Evolutionary conservation across 768 basidiomycete genomes (phyloP).

Genomic region (Rhodosporidiobolus odoratus): DNA sequence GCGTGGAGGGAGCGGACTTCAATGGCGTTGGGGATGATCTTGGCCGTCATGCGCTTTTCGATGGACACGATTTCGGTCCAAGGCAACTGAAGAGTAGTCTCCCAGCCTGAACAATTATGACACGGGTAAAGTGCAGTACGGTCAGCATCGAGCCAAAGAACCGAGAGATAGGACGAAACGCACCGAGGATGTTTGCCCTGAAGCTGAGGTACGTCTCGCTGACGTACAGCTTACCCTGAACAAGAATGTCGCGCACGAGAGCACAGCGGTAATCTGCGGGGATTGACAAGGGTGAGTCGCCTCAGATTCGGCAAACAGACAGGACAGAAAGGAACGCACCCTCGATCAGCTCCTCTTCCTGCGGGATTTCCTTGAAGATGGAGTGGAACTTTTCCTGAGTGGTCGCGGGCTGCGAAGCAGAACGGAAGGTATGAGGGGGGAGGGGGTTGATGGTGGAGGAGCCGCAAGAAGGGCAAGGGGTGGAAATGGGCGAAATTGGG

Average conservation of each 20-base stretch:
- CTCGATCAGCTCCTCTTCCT: conserved; percentile 94
- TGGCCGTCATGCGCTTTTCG: conserved; percentile 95
- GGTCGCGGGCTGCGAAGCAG: conserved; percentile 11
- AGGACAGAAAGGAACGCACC: conserved; percentile 53
- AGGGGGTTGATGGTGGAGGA: too few relatives aligned
- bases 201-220: conserved; percentile 19
- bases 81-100: conserved; percentile 79
- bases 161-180: neutral
- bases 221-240: conserved; percentile 26
- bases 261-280: conserved; percentile 32
- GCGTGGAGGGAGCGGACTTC: conserved; percentile 52
- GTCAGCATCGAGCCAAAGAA: neutral
- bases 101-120: conserved; percentile 15
- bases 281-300: neutral
- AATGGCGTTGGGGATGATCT: conserved; percentile 94
- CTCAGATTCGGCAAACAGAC: neutral
- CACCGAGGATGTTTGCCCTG: conserved; percentile 31
- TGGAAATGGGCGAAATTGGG: too few relatives aligned
- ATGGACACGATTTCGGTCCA: conserved; percentile 77
- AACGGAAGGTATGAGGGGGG: too few relatives aligned
- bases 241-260: conserved; percentile 16
- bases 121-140: neutral
- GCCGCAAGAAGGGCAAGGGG: too few relatives aligned
- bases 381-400: conserved; percentile 91
- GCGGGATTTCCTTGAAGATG: conserved; percentile 76